These are phyloP conservation scores for Acer negundo DNA, from an alignment of 345 rosid species.

Conservation along the genomic window DNA sequence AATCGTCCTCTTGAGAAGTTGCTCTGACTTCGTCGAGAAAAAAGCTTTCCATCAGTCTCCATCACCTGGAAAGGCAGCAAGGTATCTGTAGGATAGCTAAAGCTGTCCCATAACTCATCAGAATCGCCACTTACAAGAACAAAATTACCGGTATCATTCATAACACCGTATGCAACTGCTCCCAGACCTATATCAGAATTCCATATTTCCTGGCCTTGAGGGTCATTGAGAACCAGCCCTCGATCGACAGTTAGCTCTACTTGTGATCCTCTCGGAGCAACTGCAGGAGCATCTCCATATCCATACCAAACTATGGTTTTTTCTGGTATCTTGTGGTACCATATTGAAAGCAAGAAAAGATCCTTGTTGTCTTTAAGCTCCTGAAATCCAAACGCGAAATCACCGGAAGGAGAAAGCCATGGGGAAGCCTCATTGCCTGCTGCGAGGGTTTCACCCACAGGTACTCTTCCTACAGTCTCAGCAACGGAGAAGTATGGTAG, in stretches of 20 bases:
- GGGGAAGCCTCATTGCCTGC: conserved; percentile 3
- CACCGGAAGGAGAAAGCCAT: conserved; percentile 34
- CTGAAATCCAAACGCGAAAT: conserved; percentile 38
- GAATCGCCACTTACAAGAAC: conserved; percentile 8
- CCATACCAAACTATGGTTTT: conserved; percentile 30
- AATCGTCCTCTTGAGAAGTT: conserved; percentile 31
- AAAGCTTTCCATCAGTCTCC: conserved; percentile 1
- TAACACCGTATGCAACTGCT: conserved; percentile 18
- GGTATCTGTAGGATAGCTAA: conserved; percentile 35
- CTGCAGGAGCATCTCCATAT: neutral
- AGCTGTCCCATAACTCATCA: conserved; percentile 32
- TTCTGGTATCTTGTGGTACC: conserved; percentile 28
- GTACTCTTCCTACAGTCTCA: neutral
- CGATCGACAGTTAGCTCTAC: conserved; percentile 25
- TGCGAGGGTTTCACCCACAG: conserved; percentile 7
- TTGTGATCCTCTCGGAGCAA: conserved; percentile 21
- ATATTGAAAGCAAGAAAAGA: conserved; percentile 31
- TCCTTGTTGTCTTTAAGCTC: neutral
- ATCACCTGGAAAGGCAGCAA: conserved; percentile 29
- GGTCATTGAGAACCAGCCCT: conserved; percentile 22
- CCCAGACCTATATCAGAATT: neutral
- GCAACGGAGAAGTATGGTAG: neutral
- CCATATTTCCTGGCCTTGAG: conserved; percentile 25
- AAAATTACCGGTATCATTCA: conserved; percentile 32
- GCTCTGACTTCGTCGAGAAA: conserved; percentile 17